These are phyloP conservation scores for Diatrype stigma DNA, from an alignment of 2,329 filamentous ascomycete genomes.

Conservation along the genomic window DNA sequence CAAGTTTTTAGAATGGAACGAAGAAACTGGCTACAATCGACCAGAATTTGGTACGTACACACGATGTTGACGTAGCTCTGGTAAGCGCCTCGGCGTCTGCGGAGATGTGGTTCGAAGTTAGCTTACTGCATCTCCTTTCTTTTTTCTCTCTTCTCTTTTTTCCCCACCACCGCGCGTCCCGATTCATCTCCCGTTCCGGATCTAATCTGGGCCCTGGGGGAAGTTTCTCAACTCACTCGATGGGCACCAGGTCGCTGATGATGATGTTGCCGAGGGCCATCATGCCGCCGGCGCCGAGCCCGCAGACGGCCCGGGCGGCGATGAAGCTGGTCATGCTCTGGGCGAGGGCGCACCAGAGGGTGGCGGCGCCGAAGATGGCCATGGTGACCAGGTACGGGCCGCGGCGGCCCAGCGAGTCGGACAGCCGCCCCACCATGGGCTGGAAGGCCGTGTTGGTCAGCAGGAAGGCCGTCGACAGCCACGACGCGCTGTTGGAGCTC, in stretches of 20 bases:
- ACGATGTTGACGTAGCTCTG: conserved; percentile 67
- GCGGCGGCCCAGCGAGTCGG: conserved; percentile 69
- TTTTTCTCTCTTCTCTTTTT: no score
- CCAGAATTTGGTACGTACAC: no score
- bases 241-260: conserved; percentile 69
- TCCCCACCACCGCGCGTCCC: no score
- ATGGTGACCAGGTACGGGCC: conserved; percentile 60
- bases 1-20: no score
- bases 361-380: conserved; percentile 60
- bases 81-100: conserved; percentile 58
- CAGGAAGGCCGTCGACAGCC: conserved; percentile 76
- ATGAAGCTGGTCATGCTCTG: conserved; percentile 67
- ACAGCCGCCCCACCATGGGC: conserved; percentile 69
- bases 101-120: background rate
- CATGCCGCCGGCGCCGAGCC: conserved; percentile 68
- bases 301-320: conserved; percentile 64
- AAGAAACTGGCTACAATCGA: no score
- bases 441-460: conserved; percentile 74
- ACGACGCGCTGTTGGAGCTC: conserved; percentile 73
- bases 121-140: background rate
- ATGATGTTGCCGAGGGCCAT: conserved; percentile 68
- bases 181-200: no score
- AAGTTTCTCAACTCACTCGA: conserved; percentile 53
- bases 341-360: conserved; percentile 66
- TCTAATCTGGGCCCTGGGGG: no score